Base-by-base conservation (phyloP, 225 moss, liverwort and hornwort genomes). In the Bryum argenteum region DNA sequence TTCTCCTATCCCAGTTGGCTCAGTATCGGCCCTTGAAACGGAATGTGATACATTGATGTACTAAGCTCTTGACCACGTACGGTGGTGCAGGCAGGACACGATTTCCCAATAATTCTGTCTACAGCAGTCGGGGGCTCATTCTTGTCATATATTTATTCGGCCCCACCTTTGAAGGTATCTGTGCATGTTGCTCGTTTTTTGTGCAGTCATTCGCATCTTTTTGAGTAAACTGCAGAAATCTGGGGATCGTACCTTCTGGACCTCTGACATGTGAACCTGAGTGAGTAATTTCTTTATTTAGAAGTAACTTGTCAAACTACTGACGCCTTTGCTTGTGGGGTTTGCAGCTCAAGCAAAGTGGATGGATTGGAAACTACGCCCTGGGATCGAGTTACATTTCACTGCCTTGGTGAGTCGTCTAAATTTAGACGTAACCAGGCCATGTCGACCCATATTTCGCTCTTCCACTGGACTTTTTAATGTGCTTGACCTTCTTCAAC, bases 141-240 rank as follows among this genome's bases (percentile, higher is more conserved):
- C 42, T 73, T 97, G 68, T 86, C 96, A 14, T 97, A 97, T 75
- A 97, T 97, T 24, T 97, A 97, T 79, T 97, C 96, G 23, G 96
- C 96, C 54, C 96, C 96, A 66, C 96, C 96, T 9, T 79, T 97
- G 79, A 97, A 96, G 90, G 96, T 91, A 43, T 28, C 39, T 24
- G 26, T 54, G n/a, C 61, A 11, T 54, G 24, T 38, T 51, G 39
- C 58, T 33, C 44, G 14, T 42, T 42, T 68, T 19, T 20, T 45
- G 24, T 60, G 56, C 21, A 21, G 16, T 55, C 57, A 14, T 48
- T 56, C 57, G 58, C 47, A 45, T 61, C 54, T 42, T 33, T 4
- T 33, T 55, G 55, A 58, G 15, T 9, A 18, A n/a, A 17, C 0
- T 51, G 33, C 72, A 62, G 11, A 41, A 51, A 50, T 22, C 22